Evolutionary conservation across 805 yeast species (phyloP), one percentile per base, ranked within the genome.

Genomic region (Metschnikowia proteae): DNA sequence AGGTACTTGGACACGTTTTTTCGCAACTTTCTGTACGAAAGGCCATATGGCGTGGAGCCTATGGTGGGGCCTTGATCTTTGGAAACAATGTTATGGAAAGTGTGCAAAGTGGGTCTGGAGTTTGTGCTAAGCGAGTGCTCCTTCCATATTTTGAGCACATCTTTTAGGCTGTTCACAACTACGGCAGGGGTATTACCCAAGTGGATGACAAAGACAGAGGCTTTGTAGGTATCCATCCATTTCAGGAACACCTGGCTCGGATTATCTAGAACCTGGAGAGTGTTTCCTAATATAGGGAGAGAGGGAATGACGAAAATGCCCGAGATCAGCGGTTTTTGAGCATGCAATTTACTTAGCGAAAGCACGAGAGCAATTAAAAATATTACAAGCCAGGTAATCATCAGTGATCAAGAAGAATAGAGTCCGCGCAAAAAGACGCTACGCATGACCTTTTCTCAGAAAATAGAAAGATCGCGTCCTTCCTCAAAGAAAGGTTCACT

Each of bases 41-140:
- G 64, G 1, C 84, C 78, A 49, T 69, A 74, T 1, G 88, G 88
- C 0, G 86, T 82, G 1, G 86, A 80, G 0, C 88, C 88, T 13
- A 83, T 71, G 0, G 88, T 83, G 54, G 74, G 79, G 0, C 84
- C 81, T 47, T 76, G 81, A 0, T 79, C 72, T 25, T 71, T 64
- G 0, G 85, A 75, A 38, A 85, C 70, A 2, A 85, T 71, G 17
- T 73, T 67, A 64, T 87, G 94, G 65, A 87, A 86, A 1, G 90
- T 84, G 62, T 79, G 79, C 46, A 78, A 69, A 22, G 73, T 64
- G 0, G 94, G 94, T 37, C 95, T 68, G 1, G 92, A 86, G 56
- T 80, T 83, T 51, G 79, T 79, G 3, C 82, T 78, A 31, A 70
- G 61, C 6, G 81, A 67, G 38, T 63, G 51, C 11, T 56, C 57